A percentile compares a stretch with the other conserved stretches of the same genome.
Evolutionary conservation across 768 basidiomycete species (phyloP).

Genomic region (Auriscalpium microsporum): DNA sequence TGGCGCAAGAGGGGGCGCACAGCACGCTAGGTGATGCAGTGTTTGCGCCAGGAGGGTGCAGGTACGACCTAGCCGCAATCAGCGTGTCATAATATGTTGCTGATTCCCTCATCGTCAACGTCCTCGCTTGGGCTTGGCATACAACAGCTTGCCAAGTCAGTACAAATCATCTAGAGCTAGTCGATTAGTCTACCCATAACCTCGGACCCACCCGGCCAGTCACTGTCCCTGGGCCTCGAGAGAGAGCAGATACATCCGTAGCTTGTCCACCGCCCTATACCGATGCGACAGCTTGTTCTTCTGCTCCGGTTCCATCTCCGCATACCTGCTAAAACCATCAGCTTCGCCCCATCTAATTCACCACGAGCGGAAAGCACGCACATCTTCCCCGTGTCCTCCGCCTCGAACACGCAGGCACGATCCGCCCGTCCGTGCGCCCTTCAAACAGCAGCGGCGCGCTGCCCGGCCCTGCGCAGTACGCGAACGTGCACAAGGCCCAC

Average conservation of each 20-base stretch:
- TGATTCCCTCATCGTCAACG: no score
- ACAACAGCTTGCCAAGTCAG: no score
- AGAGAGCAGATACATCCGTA: slow-evolving; percentile 1
- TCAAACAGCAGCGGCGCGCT: slow-evolving; percentile 76
- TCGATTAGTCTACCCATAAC: no score
- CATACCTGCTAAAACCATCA: slow-evolving; percentile 35
- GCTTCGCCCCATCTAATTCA: not conserved
- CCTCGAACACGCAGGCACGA: slow-evolving; percentile 84
- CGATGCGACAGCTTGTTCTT: slow-evolving; percentile 65
- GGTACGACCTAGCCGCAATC: no score
- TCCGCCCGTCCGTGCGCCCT: slow-evolving; percentile 81
- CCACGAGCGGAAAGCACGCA: slow-evolving; percentile 25
- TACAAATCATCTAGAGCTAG: no score
- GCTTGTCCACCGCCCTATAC: slow-evolving; percentile 35
- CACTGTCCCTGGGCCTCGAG: slow-evolving; percentile 7
- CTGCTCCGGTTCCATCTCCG: slow-evolving; percentile 55
- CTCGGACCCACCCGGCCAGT: no score
- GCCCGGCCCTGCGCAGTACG: slow-evolving; percentile 81
- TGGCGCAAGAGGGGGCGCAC: no score
- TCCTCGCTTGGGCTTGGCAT: no score
- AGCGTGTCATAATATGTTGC: no score
- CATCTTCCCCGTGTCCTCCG: slow-evolving; percentile 70
- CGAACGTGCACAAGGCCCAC: slow-evolving; percentile 92
- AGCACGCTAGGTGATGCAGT: no score
- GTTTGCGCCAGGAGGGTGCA: no score